These are phyloP conservation scores for Nemania sp. DNA, from an alignment of 2,329 filamentous ascomycete species.

Conservation along the genomic window DNA sequence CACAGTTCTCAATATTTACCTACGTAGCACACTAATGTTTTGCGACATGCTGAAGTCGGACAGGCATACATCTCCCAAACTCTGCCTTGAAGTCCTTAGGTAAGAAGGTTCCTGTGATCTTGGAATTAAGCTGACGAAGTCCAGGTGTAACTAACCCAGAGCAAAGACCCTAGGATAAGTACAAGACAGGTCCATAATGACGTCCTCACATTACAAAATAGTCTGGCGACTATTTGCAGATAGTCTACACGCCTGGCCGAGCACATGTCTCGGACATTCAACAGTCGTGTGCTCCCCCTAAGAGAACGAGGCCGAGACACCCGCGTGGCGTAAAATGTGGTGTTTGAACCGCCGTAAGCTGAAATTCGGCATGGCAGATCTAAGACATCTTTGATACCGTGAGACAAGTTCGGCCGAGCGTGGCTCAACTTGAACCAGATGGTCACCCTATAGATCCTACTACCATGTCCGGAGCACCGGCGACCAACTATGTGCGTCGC, in stretches of 20 bases:
- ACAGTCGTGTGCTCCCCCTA: not conserved
- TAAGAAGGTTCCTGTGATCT: no score
- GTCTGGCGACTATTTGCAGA: not conserved
- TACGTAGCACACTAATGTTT: no score
- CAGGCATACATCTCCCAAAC: no score
- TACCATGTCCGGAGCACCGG: no score
- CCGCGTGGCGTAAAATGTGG: conserved; percentile 15
- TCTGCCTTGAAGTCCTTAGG: no score
- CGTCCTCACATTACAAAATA: not conserved
- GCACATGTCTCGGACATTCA: conserved; percentile 8
- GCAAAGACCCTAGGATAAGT: not conserved
- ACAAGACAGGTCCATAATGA: not conserved
- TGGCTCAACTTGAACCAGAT: no score
- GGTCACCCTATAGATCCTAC: no score
- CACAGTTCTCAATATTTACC: no score
- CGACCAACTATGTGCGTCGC: no score
- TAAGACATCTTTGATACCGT: not conserved
- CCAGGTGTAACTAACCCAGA: not conserved
- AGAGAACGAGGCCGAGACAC: conserved; percentile 1
- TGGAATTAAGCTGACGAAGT: no score
- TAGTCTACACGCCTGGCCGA: not conserved
- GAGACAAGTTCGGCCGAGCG: no score
- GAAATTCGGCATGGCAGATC: not conserved
- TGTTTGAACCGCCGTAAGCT: not conserved
- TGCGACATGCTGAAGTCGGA: no score